A percentile compares a stretch with the other conserved stretches of the same genome.
phyloP scores from a whole-genome alignment of 139 green algal species.

The Asterochloris erici region DNA sequence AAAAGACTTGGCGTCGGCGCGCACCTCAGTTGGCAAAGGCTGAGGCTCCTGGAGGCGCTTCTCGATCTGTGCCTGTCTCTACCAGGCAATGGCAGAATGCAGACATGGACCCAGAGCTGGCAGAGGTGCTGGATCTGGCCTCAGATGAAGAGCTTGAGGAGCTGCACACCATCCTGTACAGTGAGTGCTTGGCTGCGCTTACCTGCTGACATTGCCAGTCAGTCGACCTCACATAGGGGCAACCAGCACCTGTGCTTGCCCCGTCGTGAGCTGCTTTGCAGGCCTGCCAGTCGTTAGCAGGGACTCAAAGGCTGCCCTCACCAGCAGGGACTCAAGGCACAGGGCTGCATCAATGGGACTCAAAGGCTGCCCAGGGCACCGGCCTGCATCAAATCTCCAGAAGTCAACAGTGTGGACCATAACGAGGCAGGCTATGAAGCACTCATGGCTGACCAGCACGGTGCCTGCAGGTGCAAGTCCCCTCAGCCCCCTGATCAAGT shows the following conservation, averaged over 20 bases:
- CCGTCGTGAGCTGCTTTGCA: too few relatives aligned
- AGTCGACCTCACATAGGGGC: neutral
- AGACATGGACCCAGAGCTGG: slow-evolving; percentile 55
- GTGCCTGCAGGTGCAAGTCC: slow-evolving; percentile 35
- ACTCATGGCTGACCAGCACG: neutral
- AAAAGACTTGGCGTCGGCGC: too few relatives aligned
- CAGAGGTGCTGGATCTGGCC: slow-evolving; percentile 69
- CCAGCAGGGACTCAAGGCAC: too few relatives aligned
- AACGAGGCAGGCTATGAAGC: too few relatives aligned
- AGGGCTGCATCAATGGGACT: too few relatives aligned
- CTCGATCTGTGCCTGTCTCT: too few relatives aligned
- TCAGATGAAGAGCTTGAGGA: slow-evolving; percentile 72
- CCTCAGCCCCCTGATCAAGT: slow-evolving; percentile 69
- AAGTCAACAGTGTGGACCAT: too few relatives aligned
- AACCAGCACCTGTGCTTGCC: neutral
- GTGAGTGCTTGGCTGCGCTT: slow-evolving; percentile 6
- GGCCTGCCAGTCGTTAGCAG: neutral
- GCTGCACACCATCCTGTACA: slow-evolving; percentile 36
- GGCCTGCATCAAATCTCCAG: too few relatives aligned
- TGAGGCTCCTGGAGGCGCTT: too few relatives aligned
- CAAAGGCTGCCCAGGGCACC: too few relatives aligned
- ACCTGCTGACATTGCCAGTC: neutral
- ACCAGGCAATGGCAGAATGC: too few relatives aligned
- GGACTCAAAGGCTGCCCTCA: neutral
- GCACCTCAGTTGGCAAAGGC: too few relatives aligned